Evolutionary conservation across 2,329 filamentous ascomycete genomes (phyloP).

Genomic region (Xylariales sp.): DNA sequence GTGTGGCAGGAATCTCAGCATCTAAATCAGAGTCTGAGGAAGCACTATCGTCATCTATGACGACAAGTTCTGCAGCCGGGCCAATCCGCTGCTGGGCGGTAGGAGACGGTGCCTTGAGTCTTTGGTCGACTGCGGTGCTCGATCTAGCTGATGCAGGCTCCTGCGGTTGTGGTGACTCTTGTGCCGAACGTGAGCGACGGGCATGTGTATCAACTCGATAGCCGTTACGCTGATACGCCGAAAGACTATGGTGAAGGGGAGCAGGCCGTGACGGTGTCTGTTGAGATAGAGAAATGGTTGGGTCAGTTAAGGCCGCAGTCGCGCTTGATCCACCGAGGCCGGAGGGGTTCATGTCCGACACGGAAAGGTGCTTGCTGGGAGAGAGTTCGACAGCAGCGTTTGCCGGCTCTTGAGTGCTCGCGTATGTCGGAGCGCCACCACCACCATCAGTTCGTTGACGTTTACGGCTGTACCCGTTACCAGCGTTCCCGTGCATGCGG

Average conservation of each 20-base stretch:
- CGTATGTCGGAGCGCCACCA: background rate
- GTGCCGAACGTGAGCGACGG: slow-evolving; percentile 5
- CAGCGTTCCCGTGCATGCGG: slow-evolving; percentile 32
- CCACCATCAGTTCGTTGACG: slow-evolving; percentile 21
- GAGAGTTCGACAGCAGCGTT: slow-evolving; percentile 1
- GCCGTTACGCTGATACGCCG: slow-evolving; percentile 23
- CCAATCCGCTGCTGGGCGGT: slow-evolving; percentile 11
- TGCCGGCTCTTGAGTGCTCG: background rate
- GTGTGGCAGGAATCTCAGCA: slow-evolving; percentile 24
- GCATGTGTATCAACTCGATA: slow-evolving; percentile 26
- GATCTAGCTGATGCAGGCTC: slow-evolving; percentile 5
- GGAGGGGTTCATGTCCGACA: slow-evolving; percentile 20
- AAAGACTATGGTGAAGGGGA: slow-evolving; percentile 19
- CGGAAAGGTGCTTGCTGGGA: slow-evolving; percentile 18
- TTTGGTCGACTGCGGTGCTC: background rate
- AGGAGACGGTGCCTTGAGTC: background rate
- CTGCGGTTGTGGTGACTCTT: slow-evolving; percentile 9
- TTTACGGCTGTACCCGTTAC: slow-evolving; percentile 18
- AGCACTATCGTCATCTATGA: slow-evolving; percentile 19
- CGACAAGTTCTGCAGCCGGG: slow-evolving; percentile 19
- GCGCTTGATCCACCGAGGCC: slow-evolving; percentile 22
- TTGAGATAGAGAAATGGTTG: slow-evolving; percentile 13
- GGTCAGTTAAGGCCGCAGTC: slow-evolving; percentile 21
- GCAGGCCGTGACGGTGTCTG: background rate
- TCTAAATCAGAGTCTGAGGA: slow-evolving; percentile 17